Evolutionary conservation across 1,284 basidiomycete genomes (phyloP), one percentile per base, ranked within the genome.

Genomic region (Ceratobasidium papillatum): DNA sequence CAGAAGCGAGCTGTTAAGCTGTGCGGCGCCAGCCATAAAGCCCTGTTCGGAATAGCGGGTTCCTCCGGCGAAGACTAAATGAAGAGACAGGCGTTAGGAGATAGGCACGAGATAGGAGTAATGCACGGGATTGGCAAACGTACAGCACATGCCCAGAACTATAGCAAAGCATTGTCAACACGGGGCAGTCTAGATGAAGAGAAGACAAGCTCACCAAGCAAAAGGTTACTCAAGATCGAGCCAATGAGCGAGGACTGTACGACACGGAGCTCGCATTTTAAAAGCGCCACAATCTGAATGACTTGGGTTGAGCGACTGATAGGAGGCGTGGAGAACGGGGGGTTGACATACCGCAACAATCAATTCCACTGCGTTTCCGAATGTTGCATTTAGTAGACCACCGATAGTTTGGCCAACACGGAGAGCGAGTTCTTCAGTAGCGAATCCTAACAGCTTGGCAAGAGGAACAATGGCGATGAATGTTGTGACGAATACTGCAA

Each of bases 341-440:
- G 22, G 47, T 49, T 41, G 45, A n/a, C 45, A 17, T n/a, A 47
- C 45, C 8, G 94, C 81, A 63, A 81, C 78, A 59, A 79, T 80
- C 41, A 79, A 75, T 68, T 76, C 69, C 43, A 76, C 75, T 51
- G 71, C 62, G 52, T 71, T 66, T 22, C 69, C 71, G 71, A 83
- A 81, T 22, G 80, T 82, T 72, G 94, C 94, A 81, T 96, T 96
- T 75, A 96, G 81, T 14, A 96, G 85, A 75, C 94, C 94, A 4
- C 92, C 94, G 3, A 96, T 83, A 0, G 94, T 95, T 82, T 96
- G 93, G 1, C 94, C 91, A 0, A 93, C 89, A 41, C 91, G 89
- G 76, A 96, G 79, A 0, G 94, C 94, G 4, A 96, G 81, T 78
- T 96, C 93, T 78, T 96, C 95, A 0, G 95, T 97, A 0, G 93